These are phyloP conservation scores for Neospermospora avenae DNA, from an alignment of 2,329 filamentous ascomycete genomes.

Conservation along the genomic window DNA sequence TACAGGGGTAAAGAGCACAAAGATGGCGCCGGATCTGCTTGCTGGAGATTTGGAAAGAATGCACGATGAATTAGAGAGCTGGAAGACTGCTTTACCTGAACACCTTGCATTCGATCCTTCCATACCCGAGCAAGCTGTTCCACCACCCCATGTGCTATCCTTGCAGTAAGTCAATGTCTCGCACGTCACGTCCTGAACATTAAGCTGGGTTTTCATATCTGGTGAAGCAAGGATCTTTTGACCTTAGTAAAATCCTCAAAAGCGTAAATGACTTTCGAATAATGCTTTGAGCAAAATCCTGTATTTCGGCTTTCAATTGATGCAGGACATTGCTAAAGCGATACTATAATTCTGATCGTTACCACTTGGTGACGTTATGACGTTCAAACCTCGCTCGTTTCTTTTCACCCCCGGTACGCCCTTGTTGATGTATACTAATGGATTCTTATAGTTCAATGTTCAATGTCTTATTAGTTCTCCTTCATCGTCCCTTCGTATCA, in stretches of 20 bases:
- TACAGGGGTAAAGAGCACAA: conserved; percentile 41
- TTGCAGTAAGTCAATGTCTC: conserved; percentile 31
- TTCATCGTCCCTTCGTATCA: conserved; percentile 51
- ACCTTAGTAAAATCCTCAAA: not conserved
- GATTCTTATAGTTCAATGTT: conserved; percentile 42
- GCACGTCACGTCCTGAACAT: too few species aligned
- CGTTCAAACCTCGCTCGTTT: too few species aligned
- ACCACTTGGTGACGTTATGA: too few species aligned
- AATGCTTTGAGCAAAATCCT: too few species aligned
- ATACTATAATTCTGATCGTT: too few species aligned
- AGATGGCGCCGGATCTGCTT: conserved; percentile 37
- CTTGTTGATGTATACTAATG: not conserved
- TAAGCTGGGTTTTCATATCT: too few species aligned
- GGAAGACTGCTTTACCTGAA: conserved; percentile 41
- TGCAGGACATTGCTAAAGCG: too few species aligned
- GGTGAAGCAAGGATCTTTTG: not conserved
- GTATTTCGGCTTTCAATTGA: too few species aligned
- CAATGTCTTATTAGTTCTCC: conserved; percentile 49
- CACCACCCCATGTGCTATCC: conserved; percentile 45
- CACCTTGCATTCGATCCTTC: conserved; percentile 41
- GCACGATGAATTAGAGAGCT: conserved; percentile 41
- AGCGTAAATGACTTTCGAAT: too few species aligned
- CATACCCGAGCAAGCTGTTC: conserved; percentile 32
- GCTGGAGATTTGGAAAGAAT: conserved; percentile 36
- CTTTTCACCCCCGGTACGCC: too few species aligned